Percentiles rank a stretch among this genome's conserved stretches.
Evolutionary conservation across 371 early-diverging fungal genomes (phyloP).

Genomic region (Nematocida sp.): DNA sequence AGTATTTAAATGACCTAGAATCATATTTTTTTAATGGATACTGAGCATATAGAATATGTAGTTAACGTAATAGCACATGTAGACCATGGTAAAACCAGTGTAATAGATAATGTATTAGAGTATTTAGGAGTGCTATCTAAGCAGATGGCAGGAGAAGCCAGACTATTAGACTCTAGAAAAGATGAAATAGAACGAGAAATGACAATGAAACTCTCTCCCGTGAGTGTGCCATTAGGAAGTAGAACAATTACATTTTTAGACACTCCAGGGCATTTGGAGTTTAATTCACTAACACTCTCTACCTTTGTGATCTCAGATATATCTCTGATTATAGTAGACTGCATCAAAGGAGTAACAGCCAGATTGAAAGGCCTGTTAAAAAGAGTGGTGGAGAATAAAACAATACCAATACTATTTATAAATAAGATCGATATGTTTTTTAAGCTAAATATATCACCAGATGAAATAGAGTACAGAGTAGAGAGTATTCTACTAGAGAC

Average conservation of each 20-base stretch:
- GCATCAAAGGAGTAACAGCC: conserved; percentile 81
- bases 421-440: conserved; percentile 42
- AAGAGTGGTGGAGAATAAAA: background rate
- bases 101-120: conserved; percentile 89
- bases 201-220: conserved; percentile 81
- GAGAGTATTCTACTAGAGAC: background rate
- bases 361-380: conserved; percentile 29
- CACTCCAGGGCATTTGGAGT: conserved; percentile 99
- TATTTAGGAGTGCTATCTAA: conserved; percentile 89
- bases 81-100: conserved; percentile 95
- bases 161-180: conserved; percentile 89
- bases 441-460: background rate
- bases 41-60: conserved; percentile 31
- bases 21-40: background rate
- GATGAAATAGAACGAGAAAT: conserved; percentile 99
- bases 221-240: background rate
- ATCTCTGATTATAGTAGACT: conserved; percentile 88
- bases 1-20: background rate
- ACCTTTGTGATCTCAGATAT: conserved; percentile 91
- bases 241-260: conserved; percentile 72
- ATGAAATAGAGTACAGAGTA: conserved; percentile 18
- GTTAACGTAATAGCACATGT: conserved; percentile 84
- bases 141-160: conserved; percentile 88
- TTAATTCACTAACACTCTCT: conserved; percentile 85
- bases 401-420: background rate